Evolutionary conservation across 2,329 filamentous ascomycete genomes (phyloP).

Genomic region (Anisogramma anomala): DNA sequence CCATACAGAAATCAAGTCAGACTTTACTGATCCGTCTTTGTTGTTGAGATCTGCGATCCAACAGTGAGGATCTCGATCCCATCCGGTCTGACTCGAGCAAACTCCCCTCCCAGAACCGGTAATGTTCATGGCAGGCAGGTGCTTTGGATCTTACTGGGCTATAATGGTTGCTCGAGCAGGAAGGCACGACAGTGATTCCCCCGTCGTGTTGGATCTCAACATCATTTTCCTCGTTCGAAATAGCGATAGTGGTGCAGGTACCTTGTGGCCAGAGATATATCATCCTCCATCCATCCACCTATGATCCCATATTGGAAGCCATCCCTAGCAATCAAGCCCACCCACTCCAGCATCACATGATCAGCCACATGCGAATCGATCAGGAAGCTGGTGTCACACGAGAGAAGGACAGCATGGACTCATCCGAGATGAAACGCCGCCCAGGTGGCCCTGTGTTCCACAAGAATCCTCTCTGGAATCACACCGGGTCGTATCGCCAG

Average conservation of each 20-base stretch:
- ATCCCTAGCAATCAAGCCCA: not conserved
- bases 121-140: not conserved
- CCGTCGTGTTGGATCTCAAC: not conserved
- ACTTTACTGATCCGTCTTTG: not conserved
- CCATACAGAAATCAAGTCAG: not conserved
- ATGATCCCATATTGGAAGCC: not conserved
- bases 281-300: not conserved
- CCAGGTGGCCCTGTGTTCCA: conserved; percentile 1
- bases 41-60: not conserved
- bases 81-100: not conserved
- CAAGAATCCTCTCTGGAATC: conserved; percentile 4
- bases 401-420: not conserved
- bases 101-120: not conserved
- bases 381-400: conserved; percentile 1
- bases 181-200: not conserved
- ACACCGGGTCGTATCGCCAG: not conserved
- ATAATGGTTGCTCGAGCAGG: not conserved
- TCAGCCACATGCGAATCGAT: not conserved
- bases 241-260: not conserved
- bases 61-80: not conserved
- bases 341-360: not conserved
- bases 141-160: not conserved
- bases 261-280: not conserved
- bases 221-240: not conserved
- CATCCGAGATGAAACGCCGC: not conserved